These are phyloP conservation scores for Penicillium steckii DNA, from an alignment of 495 filamentous ascomycete genomes.

Conservation along the genomic window DNA sequence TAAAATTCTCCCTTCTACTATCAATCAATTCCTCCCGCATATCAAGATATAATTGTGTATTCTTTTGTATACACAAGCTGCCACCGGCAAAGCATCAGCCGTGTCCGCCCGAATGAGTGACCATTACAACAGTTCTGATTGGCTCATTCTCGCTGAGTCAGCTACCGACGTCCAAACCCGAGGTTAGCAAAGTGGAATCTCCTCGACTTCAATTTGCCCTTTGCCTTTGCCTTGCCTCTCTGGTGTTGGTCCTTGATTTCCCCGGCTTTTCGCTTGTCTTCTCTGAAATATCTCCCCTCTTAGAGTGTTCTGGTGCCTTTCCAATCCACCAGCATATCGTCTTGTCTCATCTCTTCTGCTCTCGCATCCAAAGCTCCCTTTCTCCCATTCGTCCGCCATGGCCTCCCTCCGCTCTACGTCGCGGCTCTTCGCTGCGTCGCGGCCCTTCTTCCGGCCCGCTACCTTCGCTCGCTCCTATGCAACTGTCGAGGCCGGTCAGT, in stretches of 20 bases:
- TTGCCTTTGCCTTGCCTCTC: constrained; percentile 14
- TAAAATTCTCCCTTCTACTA: no score
- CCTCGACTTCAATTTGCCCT: constrained; percentile 37
- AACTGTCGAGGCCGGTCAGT: constrained; percentile 48
- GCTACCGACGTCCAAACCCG: constrained; percentile 42
- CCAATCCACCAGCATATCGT: not conserved
- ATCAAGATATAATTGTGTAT: no score
- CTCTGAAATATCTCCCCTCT: constrained; percentile 17
- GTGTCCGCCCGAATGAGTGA: constrained; percentile 49
- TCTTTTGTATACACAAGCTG: no score
- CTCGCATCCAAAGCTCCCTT: not conserved
- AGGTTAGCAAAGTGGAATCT: constrained; percentile 39
- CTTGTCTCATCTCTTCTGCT: not conserved
- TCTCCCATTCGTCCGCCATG: constrained; percentile 50
- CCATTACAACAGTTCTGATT: constrained; percentile 43
- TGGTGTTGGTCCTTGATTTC: constrained; percentile 12
- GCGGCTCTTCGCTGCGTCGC: constrained; percentile 60
- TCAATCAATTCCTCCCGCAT: no score
- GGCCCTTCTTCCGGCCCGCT: constrained; percentile 50
- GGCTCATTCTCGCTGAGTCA: constrained; percentile 33
- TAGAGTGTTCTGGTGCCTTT: not conserved
- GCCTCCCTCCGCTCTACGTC: constrained; percentile 73
- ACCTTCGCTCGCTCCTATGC: constrained; percentile 49
- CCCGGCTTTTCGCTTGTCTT: constrained; percentile 12
- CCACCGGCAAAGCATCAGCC: no score